Evolutionary conservation across 306 rosid species (phyloP), one percentile per base, ranked within the genome.

Genomic region (Glycine tomentella): DNA sequence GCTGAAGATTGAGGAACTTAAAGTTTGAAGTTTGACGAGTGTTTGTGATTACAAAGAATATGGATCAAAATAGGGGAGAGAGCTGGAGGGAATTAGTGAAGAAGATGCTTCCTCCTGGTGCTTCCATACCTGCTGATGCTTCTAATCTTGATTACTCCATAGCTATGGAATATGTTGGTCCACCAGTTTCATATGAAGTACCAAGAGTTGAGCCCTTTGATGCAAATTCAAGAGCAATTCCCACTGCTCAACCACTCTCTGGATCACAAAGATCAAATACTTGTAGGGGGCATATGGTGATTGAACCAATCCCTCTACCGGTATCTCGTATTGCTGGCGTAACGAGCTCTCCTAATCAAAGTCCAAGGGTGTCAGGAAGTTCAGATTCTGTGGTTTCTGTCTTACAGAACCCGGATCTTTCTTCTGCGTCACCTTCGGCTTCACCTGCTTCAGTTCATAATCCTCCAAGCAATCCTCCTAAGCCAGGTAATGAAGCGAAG

Each of bases 361-460:
- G 97, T 84, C 90, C 97, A 0, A 86, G 98, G 92, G 80, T 87
- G 34, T 93, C 98, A 0, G 97, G 82, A 81, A 96, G 98, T 85
- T 96, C 99, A 11, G 98, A 93, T 66, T 96, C 99, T 72, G 89
- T 88, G 42, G 98, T 93, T 67, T 96, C 99, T 16, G 99, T 96
- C 61, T 87, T 96, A 80, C 98, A 93, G 72, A 88, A 90, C 86
- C 97, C 81, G 3, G 98, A 90, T 74, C 92, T 80, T 83, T 96
- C 98, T 76, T 95, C 98, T 7, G 93, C 94, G 50, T 95, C 99
- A 4, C 90, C 94, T 17, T 93, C 99, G 4, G 99, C 90, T 72
- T 96, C 99, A 25, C 99, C 98, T 15, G 91, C 86, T 78, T 95
- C 99, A 3, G 92, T 82, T 68, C 95, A 93, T 83, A 93, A 93